Base-by-base conservation (phyloP, 345 rosid genomes). In the Arabis alpina region DNA sequence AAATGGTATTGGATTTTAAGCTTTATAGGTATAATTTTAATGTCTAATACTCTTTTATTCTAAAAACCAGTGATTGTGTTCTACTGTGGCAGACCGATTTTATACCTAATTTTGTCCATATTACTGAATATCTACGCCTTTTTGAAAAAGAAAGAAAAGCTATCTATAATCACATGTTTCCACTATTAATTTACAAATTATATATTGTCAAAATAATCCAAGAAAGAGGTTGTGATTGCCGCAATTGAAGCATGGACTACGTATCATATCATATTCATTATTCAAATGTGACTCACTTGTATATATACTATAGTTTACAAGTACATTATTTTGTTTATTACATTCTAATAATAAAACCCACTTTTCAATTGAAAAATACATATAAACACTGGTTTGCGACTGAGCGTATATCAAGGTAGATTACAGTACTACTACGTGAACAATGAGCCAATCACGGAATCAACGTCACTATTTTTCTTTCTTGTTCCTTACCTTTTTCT, bases 161-260 rank as follows among this genome's bases (percentile, higher is more conserved):
- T 58, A 14, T n/a, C 36, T 64, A 57, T 50, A 49, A 14, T 41
- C 61, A 40, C 75, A 52, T 77, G 80, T 68, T 73, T 34, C 49
- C 68, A 48, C 60, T 44, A 7, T 8, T 12, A 32, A 19, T 64
- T 49, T 47, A 45, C 19, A 19, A 7, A 27, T 42, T 8, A 30
- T 64, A 25, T 8, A 30, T 64, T 50, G 15, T 34, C 57, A 24
- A 72, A 56, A 34, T 19, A 32, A 23, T 53, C 49, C 50, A 52
- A 61, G 45, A 53, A 45, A 60, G 55, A 61, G 62, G 65, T 37
- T 54, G 65, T 75, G 74, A 75, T 68, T 75, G 59, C 79, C 79
- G 79, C 65, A 55, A 75, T 75, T 68, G 74, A 54, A 61, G 74
- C 74, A 75, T 75, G 70, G 65, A 61, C 64, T 61, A 61, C 73